A percentile compares a stretch with the other conserved stretches of the same genome.
Conservation (phyloP, 148 eudicot genomes). For the Persicaria maculosa region DNA sequence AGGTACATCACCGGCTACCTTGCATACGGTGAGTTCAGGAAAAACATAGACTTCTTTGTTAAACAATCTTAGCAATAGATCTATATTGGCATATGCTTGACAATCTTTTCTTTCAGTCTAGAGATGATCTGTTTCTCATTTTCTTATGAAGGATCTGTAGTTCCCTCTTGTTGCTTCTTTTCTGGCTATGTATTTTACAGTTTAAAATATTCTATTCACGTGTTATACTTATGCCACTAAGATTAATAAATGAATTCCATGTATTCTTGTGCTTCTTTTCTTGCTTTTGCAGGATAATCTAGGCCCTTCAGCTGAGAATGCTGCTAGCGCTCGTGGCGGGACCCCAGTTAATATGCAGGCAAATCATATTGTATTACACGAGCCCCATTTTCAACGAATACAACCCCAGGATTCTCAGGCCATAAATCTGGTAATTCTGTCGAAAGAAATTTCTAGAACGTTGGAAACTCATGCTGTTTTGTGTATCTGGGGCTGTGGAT, state of each 20-base stretch:
- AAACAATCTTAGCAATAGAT: not conserved
- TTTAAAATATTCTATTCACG: not conserved
- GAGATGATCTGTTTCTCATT: not conserved
- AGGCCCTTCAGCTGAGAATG: slow-evolving; percentile 12
- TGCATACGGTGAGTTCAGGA: slow-evolving; percentile 26
- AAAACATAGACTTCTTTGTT: not conserved
- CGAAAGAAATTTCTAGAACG: not conserved
- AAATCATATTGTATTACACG: not conserved
- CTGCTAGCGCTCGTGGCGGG: not conserved
- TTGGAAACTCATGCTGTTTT: not conserved
- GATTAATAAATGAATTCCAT: not conserved
- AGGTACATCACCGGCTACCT: slow-evolving; percentile 20
- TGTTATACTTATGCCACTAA: not conserved
- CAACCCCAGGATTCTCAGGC: slow-evolving; percentile 10
- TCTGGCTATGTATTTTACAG: not conserved
- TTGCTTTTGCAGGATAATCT: slow-evolving; percentile 8
- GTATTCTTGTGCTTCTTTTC: not conserved
- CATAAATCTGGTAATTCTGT: slow-evolving; percentile 5
- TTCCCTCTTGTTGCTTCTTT: not conserved
- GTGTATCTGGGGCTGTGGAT: not conserved
- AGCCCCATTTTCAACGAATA: not conserved
- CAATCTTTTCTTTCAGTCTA: not conserved
- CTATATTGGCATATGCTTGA: not conserved
- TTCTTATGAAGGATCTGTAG: not conserved
- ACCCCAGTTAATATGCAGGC: slow-evolving; percentile 7